Evolutionary conservation across 2,329 filamentous ascomycete species (phyloP).

Genomic region (Colletotrichum kahawae): DNA sequence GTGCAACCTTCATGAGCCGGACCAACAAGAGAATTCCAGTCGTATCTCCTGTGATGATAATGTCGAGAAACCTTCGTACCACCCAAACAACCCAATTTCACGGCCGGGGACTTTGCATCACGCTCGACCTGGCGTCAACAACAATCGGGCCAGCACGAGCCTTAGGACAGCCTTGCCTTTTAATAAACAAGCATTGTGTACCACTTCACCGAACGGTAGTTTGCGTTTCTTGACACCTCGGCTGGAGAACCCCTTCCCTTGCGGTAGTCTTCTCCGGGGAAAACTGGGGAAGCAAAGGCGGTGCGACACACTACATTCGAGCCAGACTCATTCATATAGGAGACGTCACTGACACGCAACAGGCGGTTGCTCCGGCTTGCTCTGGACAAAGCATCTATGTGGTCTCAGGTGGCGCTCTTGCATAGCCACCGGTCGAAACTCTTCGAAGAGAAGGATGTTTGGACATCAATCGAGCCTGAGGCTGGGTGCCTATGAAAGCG

Average conservation of each 20-base stretch:
- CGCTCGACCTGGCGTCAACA: not conserved
- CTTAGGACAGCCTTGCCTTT: not conserved
- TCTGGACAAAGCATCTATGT: not conserved
- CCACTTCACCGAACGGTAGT: not conserved
- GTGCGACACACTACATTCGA: not conserved
- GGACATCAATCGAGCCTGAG: not conserved
- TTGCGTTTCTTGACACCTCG: not conserved
- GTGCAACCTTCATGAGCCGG: not conserved
- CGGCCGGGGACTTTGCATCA: not conserved
- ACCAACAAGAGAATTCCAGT: not conserved
- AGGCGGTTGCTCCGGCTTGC: not conserved
- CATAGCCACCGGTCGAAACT: not conserved
- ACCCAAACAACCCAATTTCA: not conserved
- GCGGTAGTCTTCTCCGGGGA: not conserved
- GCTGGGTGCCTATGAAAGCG: not conserved
- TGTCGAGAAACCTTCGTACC: not conserved
- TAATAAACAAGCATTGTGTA: not conserved
- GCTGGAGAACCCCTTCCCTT: not conserved
- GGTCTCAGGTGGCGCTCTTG: not conserved
- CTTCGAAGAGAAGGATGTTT: not conserved
- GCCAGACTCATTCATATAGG: not conserved
- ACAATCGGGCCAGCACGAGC: not conserved
- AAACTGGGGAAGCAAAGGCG: not conserved
- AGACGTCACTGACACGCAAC: not conserved
- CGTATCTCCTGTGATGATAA: not conserved